phyloP scores from a whole-genome alignment of 305 asterid genomes.

The Withania somnifera region DNA sequence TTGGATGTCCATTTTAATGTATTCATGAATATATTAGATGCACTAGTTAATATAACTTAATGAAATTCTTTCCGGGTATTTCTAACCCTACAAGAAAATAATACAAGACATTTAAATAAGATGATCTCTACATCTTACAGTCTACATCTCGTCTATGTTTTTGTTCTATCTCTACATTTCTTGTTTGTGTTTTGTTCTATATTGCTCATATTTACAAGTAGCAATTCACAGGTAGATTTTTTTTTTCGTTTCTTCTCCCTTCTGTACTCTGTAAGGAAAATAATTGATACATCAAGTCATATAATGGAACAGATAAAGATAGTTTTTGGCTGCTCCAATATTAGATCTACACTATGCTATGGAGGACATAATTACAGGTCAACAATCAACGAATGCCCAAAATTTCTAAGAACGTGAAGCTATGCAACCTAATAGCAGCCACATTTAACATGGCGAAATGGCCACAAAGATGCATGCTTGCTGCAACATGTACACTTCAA shows the following conservation, averaged over 20 bases:
- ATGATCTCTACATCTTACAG: no score
- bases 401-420: background rate
- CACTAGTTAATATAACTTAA: no score
- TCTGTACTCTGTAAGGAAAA: background rate
- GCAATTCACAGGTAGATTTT: background rate
- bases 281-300: background rate
- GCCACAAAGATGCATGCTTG: background rate
- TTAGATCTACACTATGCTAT: background rate
- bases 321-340: background rate
- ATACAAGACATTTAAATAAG: no score
- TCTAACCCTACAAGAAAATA: no score
- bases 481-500: background rate
- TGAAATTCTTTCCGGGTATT: no score
- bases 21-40: no score
- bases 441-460: background rate
- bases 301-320: background rate
- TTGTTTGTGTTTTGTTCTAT: no score
- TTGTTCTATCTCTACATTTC: no score
- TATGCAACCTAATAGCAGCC: background rate
- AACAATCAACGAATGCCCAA: slow-evolving; percentile 5
- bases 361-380: background rate
- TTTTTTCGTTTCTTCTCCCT: background rate
- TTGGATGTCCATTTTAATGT: no score
- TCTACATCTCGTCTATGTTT: no score
- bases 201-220: no score